These are phyloP conservation scores for Candida glucosophila DNA, from an alignment of 1,139 yeast species.

Conservation along the genomic window DNA sequence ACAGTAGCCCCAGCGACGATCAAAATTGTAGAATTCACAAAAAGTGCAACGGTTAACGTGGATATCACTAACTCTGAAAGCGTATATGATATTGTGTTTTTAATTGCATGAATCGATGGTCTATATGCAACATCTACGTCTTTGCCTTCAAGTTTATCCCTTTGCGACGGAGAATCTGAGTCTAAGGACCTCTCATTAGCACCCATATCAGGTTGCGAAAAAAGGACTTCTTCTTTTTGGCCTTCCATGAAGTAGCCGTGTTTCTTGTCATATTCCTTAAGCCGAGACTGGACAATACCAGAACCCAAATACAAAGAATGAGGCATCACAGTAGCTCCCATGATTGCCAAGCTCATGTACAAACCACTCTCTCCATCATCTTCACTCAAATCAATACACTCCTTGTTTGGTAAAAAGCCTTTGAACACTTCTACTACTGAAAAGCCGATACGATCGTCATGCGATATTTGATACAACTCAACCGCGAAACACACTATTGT, in stretches of 20 bases:
- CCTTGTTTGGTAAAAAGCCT: slow-evolving; percentile 76
- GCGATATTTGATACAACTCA: slow-evolving; percentile 64
- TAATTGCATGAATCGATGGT: slow-evolving; percentile 62
- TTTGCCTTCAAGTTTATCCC: slow-evolving; percentile 6
- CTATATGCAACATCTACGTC: slow-evolving; percentile 34
- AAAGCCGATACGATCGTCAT: slow-evolving; percentile 40
- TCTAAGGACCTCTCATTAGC: slow-evolving; percentile 1
- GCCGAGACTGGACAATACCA: slow-evolving; percentile 84
- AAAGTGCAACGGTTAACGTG: slow-evolving; percentile 65
- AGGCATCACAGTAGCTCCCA: slow-evolving; percentile 98
- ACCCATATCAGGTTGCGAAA: slow-evolving; percentile 3
- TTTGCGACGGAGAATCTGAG: slow-evolving; percentile 3
- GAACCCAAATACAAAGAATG: slow-evolving; percentile 89
- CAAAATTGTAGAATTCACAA: slow-evolving; percentile 72
- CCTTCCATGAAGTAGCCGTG: slow-evolving; percentile 38
- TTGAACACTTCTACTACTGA: slow-evolving; percentile 45
- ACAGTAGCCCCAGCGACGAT: slow-evolving; percentile 73
- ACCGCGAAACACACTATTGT: slow-evolving; percentile 82
- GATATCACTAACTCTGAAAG: slow-evolving; percentile 58
- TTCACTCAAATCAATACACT: slow-evolving; percentile 53
- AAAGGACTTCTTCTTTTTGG: slow-evolving; percentile 11
- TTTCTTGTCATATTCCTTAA: slow-evolving; percentile 70
- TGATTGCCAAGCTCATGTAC: slow-evolving; percentile 78
- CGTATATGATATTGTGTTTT: slow-evolving; percentile 59
- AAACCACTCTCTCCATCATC: slow-evolving; percentile 61